These are phyloP conservation scores for Alternaria metachromatica DNA, from an alignment of 2,329 filamentous ascomycete species.

Conservation along the genomic window DNA sequence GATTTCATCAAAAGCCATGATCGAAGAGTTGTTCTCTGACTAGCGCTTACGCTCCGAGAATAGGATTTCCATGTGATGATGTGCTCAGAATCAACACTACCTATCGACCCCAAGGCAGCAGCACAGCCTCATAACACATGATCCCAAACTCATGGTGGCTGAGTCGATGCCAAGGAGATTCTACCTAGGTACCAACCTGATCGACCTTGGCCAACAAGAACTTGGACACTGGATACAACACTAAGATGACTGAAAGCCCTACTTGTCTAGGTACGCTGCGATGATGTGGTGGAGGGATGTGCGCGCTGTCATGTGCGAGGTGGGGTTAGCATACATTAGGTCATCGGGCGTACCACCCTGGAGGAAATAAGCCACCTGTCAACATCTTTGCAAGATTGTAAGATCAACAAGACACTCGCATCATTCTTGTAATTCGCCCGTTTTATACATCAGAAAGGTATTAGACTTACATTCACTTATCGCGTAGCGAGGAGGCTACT, in stretches of 20 bases:
- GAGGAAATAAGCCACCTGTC: not conserved
- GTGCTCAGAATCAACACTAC: not conserved
- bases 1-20: not conserved
- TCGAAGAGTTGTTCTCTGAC: not conserved
- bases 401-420: not conserved
- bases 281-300: not conserved
- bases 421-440: rapidly evolving
- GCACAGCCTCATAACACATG: not conserved
- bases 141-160: not conserved
- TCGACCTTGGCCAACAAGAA: not conserved
- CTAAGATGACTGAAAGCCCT: not conserved
- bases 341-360: not conserved
- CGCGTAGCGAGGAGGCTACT: not conserved
- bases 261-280: not conserved
- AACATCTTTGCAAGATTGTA: not conserved
- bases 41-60: not conserved
- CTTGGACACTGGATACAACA: not conserved
- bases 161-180: not conserved
- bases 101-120: not conserved
- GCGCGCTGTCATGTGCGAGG: not conserved
- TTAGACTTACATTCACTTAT: not conserved
- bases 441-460: not conserved
- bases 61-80: not conserved
- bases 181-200: not conserved
- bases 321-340: not conserved